Percentiles rank a stretch among this genome's conserved stretches.
Evolutionary conservation across 2,329 filamentous ascomycete species (phyloP).

Genomic region (Aspergillus pseudoglaucus): DNA sequence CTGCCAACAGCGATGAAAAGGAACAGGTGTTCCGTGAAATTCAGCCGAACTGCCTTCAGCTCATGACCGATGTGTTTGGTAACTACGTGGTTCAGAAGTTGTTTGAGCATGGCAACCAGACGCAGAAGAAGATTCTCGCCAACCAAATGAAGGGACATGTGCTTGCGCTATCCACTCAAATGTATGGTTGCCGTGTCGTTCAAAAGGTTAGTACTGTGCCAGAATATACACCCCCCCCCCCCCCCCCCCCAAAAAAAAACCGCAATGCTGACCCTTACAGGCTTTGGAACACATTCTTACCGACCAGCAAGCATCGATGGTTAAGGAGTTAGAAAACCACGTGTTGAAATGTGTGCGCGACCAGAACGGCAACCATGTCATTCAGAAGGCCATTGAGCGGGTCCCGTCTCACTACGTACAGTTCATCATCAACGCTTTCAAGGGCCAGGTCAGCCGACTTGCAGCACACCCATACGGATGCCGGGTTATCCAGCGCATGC

Average conservation of each 20-base stretch:
- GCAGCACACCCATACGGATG: constrained; percentile 81
- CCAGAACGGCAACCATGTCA: constrained; percentile 91
- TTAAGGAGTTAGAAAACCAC: constrained; percentile 72
- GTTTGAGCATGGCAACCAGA: constrained; percentile 90
- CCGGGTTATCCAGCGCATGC: constrained; percentile 83
- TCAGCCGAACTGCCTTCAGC: constrained; percentile 69
- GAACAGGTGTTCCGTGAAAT: constrained; percentile 86
- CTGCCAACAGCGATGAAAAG: constrained; percentile 92
- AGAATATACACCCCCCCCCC: neutral
- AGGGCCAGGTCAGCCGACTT: constrained; percentile 65
- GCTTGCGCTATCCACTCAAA: constrained; percentile 70
- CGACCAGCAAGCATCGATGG: constrained; percentile 81
- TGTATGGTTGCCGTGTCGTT: constrained; percentile 92
- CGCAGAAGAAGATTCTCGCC: constrained; percentile 82
- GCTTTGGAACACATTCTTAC: constrained; percentile 83
- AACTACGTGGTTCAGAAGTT: constrained; percentile 99
- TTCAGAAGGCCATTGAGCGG: constrained; percentile 85
- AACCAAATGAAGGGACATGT: constrained; percentile 84
- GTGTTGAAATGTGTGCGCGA: constrained; percentile 75
- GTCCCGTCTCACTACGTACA: constrained; percentile 71
- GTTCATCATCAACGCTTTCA: constrained; percentile 78
- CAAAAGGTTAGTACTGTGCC: constrained; percentile 62
- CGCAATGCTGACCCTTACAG: constrained; percentile 41
- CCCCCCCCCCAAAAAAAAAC: neutral
- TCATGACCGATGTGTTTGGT: constrained; percentile 95